Evolutionary conservation across 306 rosid species (phyloP).

Genomic region (Cicer judaicum): DNA sequence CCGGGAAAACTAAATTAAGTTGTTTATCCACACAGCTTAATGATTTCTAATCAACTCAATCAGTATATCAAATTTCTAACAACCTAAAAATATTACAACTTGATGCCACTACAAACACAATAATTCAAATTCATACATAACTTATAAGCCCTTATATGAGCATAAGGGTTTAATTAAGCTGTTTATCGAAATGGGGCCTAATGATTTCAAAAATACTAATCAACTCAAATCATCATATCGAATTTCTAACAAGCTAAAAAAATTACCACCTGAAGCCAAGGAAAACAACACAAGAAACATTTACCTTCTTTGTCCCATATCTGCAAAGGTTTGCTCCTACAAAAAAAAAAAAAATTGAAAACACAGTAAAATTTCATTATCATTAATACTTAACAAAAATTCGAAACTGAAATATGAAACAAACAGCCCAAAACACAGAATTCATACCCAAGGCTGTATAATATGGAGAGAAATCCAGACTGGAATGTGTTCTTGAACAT

Average conservation of each 20-base stretch:
- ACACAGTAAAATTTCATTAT: slow-evolving; percentile 35
- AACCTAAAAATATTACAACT: slow-evolving; percentile 7
- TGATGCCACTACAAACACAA: slow-evolving; percentile 12
- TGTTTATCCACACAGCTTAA: neutral
- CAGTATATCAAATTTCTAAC: slow-evolving; percentile 12
- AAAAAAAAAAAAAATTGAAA: slow-evolving; percentile 10
- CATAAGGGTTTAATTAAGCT: no score
- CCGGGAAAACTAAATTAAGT: no score
- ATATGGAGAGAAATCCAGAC: slow-evolving; percentile 91
- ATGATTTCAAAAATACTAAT: neutral
- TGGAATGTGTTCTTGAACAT: slow-evolving; percentile 99
- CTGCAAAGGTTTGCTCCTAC: slow-evolving; percentile 96
- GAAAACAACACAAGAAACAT: slow-evolving; percentile 35
- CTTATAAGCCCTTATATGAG: no score
- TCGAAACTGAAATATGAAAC: neutral
- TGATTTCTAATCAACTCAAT: neutral
- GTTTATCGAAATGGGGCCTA: neutral
- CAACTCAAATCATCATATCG: slow-evolving; percentile 1
- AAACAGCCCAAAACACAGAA: neutral
- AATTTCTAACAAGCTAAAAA: slow-evolving; percentile 29
- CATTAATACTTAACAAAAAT: slow-evolving; percentile 24
- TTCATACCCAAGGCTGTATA: slow-evolving; percentile 93
- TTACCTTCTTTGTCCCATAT: slow-evolving; percentile 99
- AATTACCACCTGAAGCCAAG: neutral
- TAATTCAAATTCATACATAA: no score